Evolutionary conservation across 2,329 filamentous ascomycete genomes (phyloP).

Genomic region (Epichloe typhina): DNA sequence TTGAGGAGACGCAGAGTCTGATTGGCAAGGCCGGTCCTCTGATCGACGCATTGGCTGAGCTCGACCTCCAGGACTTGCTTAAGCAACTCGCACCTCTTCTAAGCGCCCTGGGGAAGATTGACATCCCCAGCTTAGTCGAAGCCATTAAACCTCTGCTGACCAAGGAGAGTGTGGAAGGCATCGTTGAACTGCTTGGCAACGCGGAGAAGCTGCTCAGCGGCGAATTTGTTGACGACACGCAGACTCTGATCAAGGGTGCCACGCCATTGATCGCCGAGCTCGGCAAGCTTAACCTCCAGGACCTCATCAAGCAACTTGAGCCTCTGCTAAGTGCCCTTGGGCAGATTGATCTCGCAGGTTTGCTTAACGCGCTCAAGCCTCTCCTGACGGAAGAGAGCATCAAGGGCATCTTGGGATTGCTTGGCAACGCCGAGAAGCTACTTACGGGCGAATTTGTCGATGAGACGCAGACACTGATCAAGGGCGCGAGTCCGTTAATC

Average conservation of each 20-base stretch:
- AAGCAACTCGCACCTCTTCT: slow-evolving; percentile 12
- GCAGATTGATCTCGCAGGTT: slow-evolving; percentile 19
- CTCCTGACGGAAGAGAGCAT: slow-evolving; percentile 16
- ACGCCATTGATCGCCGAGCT: slow-evolving; percentile 14
- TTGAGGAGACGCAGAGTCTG: slow-evolving; percentile 19
- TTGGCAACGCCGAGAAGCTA: slow-evolving; percentile 17
- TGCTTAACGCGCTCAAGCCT: slow-evolving; percentile 15
- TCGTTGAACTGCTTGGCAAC: slow-evolving; percentile 22
- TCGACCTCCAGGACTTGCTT: slow-evolving; percentile 10
- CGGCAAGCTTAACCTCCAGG: slow-evolving; percentile 12
- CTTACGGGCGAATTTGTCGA: slow-evolving; percentile 16
- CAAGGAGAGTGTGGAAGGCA: slow-evolving; percentile 16
- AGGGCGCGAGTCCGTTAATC: slow-evolving; percentile 15
- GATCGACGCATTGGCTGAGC: slow-evolving; percentile 9
- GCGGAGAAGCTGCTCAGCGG: slow-evolving; percentile 16
- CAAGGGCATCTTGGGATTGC: slow-evolving; percentile 18
- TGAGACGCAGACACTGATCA: slow-evolving; percentile 15
- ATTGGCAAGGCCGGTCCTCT: slow-evolving; percentile 19
- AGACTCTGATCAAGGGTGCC: slow-evolving; percentile 20
- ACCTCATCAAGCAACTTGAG: slow-evolving; percentile 13
- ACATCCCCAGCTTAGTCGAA: slow-evolving; percentile 16
- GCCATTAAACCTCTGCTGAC: slow-evolving; percentile 19
- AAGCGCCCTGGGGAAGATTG: slow-evolving; percentile 15
- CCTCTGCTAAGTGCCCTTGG: slow-evolving; percentile 19
- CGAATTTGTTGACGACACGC: slow-evolving; percentile 15